Evolutionary conservation across 176 grass and related monocot species (phyloP), one percentile per base, ranked within the genome.

Genomic region (Urochloa ruziziensis): DNA sequence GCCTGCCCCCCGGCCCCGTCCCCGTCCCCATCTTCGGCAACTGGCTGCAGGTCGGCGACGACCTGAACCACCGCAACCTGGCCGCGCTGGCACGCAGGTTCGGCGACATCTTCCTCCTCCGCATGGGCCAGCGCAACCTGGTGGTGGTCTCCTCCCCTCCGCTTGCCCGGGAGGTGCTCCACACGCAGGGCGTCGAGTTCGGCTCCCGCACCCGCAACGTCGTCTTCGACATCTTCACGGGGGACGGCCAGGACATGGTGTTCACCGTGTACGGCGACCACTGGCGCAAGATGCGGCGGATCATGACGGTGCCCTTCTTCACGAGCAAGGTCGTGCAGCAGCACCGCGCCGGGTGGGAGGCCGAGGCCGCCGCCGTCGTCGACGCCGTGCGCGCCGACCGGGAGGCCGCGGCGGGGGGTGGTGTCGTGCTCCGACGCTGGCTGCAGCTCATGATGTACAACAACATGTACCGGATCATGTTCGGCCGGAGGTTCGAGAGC

Each of bases 361-460:
- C 74, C 35, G 92, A 97, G 90, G 92, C 92, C 1, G 88, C 84
- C 5, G 60, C 78, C 53, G 94, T 91, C 5, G 92, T 97, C 0
- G 92, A 89, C 72, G 90, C 75, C n/a, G 78, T 97, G 14, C 83
- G 82, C 14, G 76, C 35, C 19, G 95, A 97, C 79, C 76, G 78
- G 2, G 36, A 0, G 46, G 85, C 94, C 2, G 94, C 92, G 25
- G 75, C 83, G 2, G 80, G 78, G 0, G 92, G 94, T 3, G 92
- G 94, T 3, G 67, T 92, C 49, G 90, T 97, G 65, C 77, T 97
- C 43, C 90, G 94, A 40, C 88, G 79, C 34, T 81, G 84, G 7
- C 75, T 97, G 83, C 92, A 97, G 88, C 84, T 97, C 46, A 89
- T 97, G 95, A 94, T 94, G 92, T 97, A 97, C 83, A 97, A 94